These are phyloP conservation scores for Cutaneotrichosporon sp. DNA, from an alignment of 1,284 basidiomycete genomes.

Conservation along the genomic window DNA sequence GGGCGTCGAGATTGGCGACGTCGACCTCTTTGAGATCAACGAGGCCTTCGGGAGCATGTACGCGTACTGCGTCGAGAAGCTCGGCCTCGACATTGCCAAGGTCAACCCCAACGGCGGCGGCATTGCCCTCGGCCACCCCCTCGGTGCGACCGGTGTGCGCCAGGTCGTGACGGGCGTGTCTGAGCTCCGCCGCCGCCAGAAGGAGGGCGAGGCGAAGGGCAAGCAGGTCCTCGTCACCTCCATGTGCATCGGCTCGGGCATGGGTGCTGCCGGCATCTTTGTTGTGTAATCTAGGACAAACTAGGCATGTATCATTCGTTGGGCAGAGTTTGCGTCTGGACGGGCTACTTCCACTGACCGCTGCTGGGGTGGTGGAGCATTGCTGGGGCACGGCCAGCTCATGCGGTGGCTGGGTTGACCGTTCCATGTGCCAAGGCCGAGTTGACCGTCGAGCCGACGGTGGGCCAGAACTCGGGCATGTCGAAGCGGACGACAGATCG, in stretches of 20 bases:
- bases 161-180: conserved; percentile 36
- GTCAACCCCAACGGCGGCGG: conserved; percentile 81
- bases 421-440: no score
- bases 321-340: neutral
- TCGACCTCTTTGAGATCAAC: conserved; percentile 85
- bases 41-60: conserved; percentile 87
- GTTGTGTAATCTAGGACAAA: conserved; percentile 25
- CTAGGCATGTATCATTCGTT: conserved; percentile 2
- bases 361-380: no score
- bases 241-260: conserved; percentile 33
- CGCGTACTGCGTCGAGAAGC: conserved; percentile 70
- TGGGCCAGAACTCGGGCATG: no score
- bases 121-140: conserved; percentile 28
- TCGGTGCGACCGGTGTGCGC: conserved; percentile 32
- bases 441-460: no score
- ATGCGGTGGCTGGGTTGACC: no score
- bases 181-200: conserved; percentile 30
- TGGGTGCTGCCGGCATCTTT: conserved; percentile 34
- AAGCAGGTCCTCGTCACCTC: conserved; percentile 31
- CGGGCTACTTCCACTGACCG: no score
- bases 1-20: conserved; percentile 67
- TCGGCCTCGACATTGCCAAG: conserved; percentile 71
- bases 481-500: no score
- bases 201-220: conserved; percentile 16
- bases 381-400: no score